Percentiles rank a stretch among this genome's conserved stretches.
Evolutionary conservation across 345 rosid genomes (phyloP).

Genomic region (Eucalyptus tenuipes): DNA sequence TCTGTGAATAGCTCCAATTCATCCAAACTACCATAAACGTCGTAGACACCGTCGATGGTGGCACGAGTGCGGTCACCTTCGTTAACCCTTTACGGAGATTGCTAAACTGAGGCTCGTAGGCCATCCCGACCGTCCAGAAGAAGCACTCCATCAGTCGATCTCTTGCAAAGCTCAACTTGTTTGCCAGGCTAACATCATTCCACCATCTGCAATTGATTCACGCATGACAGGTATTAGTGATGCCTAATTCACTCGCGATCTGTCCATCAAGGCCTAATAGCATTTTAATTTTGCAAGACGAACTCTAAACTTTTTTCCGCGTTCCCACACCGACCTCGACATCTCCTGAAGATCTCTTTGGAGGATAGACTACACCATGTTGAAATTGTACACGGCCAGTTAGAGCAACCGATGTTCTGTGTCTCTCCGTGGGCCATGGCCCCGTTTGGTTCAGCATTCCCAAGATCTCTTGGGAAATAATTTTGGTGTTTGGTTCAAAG

Average conservation of each 20-base stretch:
- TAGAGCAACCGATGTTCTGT: constrained; percentile 2
- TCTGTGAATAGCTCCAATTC: constrained; percentile 23
- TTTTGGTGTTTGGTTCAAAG: too few species aligned
- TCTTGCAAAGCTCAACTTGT: constrained; percentile 18
- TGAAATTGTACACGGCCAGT: constrained; percentile 30
- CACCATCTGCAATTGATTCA: constrained; percentile 16
- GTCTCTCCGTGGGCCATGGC: neutral
- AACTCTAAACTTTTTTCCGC: neutral
- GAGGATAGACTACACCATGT: constrained; percentile 18
- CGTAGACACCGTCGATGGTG: constrained; percentile 25
- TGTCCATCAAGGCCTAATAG: neutral
- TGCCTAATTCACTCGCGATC: neutral
- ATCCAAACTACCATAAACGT: constrained; percentile 20
- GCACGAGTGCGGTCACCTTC: constrained; percentile 17
- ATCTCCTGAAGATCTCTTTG: constrained; percentile 16
- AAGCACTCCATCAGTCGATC: constrained; percentile 39
- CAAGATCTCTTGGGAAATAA: too few species aligned
- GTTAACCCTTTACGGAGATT: constrained; percentile 8
- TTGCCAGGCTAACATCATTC: constrained; percentile 9
- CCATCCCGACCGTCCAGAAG: constrained; percentile 21
- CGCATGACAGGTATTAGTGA: neutral
- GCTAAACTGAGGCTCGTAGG: constrained; percentile 10
- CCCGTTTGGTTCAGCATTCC: too few species aligned
- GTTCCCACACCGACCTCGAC: neutral
- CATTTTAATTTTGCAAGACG: neutral